Evolutionary conservation across 768 basidiomycete genomes (phyloP), one percentile per base, ranked within the genome.

Genomic region (Lactifluus volemus): DNA sequence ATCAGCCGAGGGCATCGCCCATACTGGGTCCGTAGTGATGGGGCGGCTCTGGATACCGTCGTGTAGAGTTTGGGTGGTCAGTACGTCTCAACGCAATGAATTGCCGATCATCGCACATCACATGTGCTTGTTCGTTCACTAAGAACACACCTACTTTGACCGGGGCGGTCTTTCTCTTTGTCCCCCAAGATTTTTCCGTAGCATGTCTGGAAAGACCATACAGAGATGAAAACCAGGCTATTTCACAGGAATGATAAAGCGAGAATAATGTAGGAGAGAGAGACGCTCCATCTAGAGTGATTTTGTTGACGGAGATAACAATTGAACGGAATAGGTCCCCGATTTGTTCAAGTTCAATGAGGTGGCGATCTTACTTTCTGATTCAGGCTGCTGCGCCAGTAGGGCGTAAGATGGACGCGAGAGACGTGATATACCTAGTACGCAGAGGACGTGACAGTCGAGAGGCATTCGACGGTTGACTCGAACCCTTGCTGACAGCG

Each of bases 261-360:
- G 0, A 96, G 95, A 2, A 97, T 78, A 59, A 98, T 25, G 25
- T 25, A 25, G 75, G 79, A 65, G 81, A 82, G 92, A 79, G 49
- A 98, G 69, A 69, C 95, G 88, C 70, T 97, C 90, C 92, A 97
- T 97, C 88, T 94, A 69, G 6, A 34, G 34, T 19, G 44, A 9
- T 15, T 19, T 36, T 25, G 53, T 34, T 49, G 17, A 25, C 21
- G 15, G 50, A 25, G 30, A 53, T 2, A n/a, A 41, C 17, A 21
- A 45, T 10, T 10, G n/a, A 55, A 17, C 11, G 21, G 7, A 52
- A 34, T 34, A 34, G 25, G 25, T 25, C 25, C 25, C 25, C 25
- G 2, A 25, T 25, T 25, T 25, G 25, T 25, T 25, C 25, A 25
- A 25, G 25, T 25, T 25, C 25, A 25, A 25, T 25, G 1, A 1